Evolutionary conservation across 2,329 filamentous ascomycete genomes (phyloP).

Genomic region (Ascochyta koolunga): DNA sequence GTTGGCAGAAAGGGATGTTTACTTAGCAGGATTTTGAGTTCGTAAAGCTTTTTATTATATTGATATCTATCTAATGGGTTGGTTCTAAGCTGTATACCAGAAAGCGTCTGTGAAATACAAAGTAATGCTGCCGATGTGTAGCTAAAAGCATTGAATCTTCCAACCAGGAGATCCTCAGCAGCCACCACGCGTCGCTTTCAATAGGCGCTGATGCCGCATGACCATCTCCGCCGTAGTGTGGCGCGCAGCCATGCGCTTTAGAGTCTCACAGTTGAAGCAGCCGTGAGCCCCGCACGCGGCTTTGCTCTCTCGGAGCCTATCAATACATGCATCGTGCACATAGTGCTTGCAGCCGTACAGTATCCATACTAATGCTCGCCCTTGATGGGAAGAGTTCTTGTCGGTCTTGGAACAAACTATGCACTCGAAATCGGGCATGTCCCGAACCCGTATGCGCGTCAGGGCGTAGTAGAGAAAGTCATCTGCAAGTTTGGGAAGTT

Average conservation of each 20-base stretch:
- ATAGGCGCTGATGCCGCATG: neutral
- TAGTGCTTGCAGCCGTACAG: slow-evolving; percentile 1
- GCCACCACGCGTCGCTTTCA: neutral
- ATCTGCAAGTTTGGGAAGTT: neutral
- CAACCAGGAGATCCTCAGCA: neutral
- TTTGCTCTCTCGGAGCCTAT: neutral
- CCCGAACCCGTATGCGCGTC: neutral
- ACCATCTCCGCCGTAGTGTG: neutral
- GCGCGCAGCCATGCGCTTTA: neutral
- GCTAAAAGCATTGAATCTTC: no score
- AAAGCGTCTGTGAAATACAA: no score
- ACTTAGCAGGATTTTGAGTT: no score
- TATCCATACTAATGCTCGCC: neutral
- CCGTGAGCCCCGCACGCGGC: neutral
- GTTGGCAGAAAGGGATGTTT: no score
- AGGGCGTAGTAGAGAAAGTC: neutral
- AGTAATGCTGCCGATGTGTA: no score
- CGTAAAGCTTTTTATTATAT: no score
- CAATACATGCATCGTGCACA: neutral
- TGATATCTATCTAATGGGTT: no score
- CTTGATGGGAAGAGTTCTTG: neutral
- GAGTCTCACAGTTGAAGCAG: neutral
- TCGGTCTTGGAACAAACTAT: neutral
- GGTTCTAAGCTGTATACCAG: no score
- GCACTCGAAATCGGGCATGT: neutral